These are phyloP conservation scores for Cryptococcus sp. DNA, from an alignment of 1,284 basidiomycete species.

Conservation along the genomic window DNA sequence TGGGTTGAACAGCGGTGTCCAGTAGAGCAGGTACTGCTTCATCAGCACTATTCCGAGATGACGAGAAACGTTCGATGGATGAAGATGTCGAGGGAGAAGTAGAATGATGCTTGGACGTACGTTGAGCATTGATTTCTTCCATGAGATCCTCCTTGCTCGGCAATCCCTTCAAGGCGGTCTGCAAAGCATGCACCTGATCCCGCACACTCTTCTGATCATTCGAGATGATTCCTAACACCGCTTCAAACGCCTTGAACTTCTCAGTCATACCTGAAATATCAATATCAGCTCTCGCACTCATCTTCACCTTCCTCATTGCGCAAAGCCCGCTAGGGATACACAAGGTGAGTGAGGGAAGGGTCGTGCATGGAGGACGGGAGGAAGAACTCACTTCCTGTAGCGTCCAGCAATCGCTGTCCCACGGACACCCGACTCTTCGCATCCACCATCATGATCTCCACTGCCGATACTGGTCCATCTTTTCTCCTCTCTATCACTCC, in stretches of 20 bases:
- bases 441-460: background rate
- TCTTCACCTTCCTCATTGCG: too few relatives aligned
- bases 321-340: background rate
- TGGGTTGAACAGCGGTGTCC: background rate
- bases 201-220: constrained; percentile 13
- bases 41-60: background rate
- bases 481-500: background rate
- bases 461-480: background rate
- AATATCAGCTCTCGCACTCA: background rate
- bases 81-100: background rate
- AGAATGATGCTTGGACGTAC: constrained; percentile 18
- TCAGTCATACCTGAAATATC: background rate
- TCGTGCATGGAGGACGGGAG: background rate
- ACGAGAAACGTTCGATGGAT: background rate
- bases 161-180: constrained; percentile 17
- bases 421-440: background rate
- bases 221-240: background rate
- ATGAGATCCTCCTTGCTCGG: constrained; percentile 28
- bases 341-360: background rate
- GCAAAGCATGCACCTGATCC: constrained; percentile 28
- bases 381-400: background rate
- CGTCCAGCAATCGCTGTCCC: background rate
- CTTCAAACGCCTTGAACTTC: background rate
- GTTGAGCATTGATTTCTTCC: constrained; percentile 22
- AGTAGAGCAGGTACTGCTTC: background rate